Evolutionary conservation across 306 rosid species (phyloP).

Genomic region (Medicago arabica): DNA sequence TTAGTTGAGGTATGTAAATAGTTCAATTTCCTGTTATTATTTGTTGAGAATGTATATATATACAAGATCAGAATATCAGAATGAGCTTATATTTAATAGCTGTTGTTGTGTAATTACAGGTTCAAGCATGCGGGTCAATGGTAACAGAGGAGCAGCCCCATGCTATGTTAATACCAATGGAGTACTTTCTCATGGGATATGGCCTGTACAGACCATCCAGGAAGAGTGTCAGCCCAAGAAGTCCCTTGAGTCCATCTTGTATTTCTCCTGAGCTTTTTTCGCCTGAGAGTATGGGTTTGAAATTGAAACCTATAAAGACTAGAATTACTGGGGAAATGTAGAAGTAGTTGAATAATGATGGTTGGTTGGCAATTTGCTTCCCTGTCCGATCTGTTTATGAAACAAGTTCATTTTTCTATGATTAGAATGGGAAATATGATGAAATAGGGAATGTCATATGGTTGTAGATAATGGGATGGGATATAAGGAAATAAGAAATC

Average conservation of each 20-base stretch:
- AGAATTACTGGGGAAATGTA: conserved; percentile 58
- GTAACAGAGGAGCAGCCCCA: conserved; percentile 99
- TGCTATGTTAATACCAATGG: conserved; percentile 94
- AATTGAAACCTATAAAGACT: conserved; percentile 93
- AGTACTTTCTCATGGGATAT: conserved; percentile 92
- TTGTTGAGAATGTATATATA: conserved; percentile 1
- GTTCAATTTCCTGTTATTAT: conserved; percentile 10
- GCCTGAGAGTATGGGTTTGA: conserved; percentile 99
- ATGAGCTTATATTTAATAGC: conserved; percentile 21
- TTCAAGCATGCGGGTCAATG: conserved; percentile 95
- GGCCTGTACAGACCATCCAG: conserved; percentile 81
- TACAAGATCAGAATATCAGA: neutral
- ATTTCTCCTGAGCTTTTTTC: conserved; percentile 93
- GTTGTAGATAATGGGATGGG: conserved; percentile 62
- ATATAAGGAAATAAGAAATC: conserved; percentile 47
- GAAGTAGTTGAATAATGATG: conserved; percentile 34
- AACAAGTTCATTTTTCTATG: conserved; percentile 41
- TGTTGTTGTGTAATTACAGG: conserved; percentile 58
- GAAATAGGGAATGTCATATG: conserved; percentile 35
- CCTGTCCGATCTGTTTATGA: conserved; percentile 43
- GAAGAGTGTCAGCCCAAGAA: conserved; percentile 85
- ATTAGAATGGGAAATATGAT: conserved; percentile 42
- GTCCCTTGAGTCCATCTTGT: conserved; percentile 92
- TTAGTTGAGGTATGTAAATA: conserved; percentile 76
- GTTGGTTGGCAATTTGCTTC: conserved; percentile 20